Evolutionary conservation across 2,329 filamentous ascomycete genomes (phyloP), one percentile per base, ranked within the genome.

Genomic region (Trichoderma pleuroti): DNA sequence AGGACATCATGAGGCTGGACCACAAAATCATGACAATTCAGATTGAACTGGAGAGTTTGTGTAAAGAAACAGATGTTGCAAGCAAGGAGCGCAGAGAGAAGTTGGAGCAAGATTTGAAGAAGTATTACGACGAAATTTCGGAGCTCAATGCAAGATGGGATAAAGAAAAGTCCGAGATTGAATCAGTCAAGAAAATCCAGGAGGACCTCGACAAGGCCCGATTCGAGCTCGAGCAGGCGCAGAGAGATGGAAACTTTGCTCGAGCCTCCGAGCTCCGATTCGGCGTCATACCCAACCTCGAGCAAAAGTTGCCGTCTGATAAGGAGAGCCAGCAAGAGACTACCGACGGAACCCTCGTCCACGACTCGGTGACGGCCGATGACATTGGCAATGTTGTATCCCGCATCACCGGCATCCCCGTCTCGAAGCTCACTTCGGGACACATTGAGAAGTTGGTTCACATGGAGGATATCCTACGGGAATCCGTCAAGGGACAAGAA

Each of bases 1-100:
- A 98, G 75, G 90, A 95, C 10, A 98, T 99, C 39, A 93, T 97
- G 83, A 90, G 92, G 64, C 88, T 98, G 1, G 95, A 98, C 76
- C 92, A 97, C 72, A 93, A 94, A 77, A 97, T 98, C 72, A 97
- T 98, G 89, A 98, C 95, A 0, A 93, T 98, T 16, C 95, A 98
- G 78, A 98, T 99, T 73, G 95, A 99, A 79, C 86, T 98, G 1
- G 96, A 98, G 79, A 98, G 94, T 72, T 82, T 99, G 54, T 89
- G 95, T 64, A 98, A 98, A 77, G 96, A 99, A 80, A 97, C 91
- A 12, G 96, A 99, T 75, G 86, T 97, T 62, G 91, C 92, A 21
- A 97, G 94, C 78, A 91, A 90, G 75, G 96, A 98, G 80, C 89
- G 96, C 21, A 87, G 94, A 26, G 92, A 97, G 76, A 95, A 95